Conservation (phyloP, 495 filamentous ascomycete genomes). For the Daldinia caldariorum region DNA sequence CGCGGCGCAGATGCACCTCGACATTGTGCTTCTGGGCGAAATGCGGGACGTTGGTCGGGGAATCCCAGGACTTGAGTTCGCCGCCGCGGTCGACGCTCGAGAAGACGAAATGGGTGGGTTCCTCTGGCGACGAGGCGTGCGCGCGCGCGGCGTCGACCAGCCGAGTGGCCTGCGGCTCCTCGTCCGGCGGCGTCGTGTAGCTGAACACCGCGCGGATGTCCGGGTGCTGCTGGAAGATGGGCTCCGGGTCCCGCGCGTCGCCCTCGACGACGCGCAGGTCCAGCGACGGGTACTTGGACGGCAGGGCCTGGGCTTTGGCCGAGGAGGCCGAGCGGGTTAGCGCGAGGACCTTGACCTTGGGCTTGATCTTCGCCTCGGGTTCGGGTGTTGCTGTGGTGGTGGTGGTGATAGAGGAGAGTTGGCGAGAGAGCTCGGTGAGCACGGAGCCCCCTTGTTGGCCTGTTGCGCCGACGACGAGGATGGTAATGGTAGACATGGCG, state of each 20-base stretch:
- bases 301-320: constrained; percentile 62
- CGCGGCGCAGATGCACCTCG: constrained; percentile 66
- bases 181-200: constrained; percentile 58
- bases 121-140: constrained; percentile 44
- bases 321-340: constrained; percentile 71
- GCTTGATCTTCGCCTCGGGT: constrained; percentile 58
- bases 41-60: constrained; percentile 69
- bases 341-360: constrained; percentile 72
- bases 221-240: constrained; percentile 63
- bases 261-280: constrained; percentile 65
- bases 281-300: constrained; percentile 43
- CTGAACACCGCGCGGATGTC: constrained; percentile 61
- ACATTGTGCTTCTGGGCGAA: constrained; percentile 72
- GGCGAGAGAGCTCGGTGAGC: constrained; percentile 61
- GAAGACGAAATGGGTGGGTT: constrained; percentile 67
- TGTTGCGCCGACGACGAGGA: constrained; percentile 76
- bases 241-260: constrained; percentile 60
- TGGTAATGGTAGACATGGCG: constrained; percentile 42
- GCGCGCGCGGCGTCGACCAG: constrained; percentile 66
- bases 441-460: constrained; percentile 75
- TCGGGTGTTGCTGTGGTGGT: constrained; percentile 20
- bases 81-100: constrained; percentile 74
- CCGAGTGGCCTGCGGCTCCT: constrained; percentile 69
- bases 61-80: constrained; percentile 59
- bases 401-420: constrained; percentile 42